Base-by-base conservation (phyloP, 805 yeast genomes). In the Wickerhamiella brachini region DNA sequence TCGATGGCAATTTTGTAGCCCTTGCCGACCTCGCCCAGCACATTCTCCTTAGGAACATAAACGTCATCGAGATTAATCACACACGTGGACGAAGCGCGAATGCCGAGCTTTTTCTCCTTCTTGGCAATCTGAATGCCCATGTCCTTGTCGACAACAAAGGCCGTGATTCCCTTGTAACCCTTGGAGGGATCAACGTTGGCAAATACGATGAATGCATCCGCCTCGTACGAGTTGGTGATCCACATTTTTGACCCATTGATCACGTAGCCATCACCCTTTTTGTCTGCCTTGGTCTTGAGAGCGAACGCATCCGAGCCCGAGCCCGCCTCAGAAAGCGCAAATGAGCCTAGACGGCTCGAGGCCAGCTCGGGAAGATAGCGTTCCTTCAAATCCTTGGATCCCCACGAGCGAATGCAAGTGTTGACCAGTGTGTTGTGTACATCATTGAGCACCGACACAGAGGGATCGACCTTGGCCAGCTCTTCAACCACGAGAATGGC, bases 221-320 rank as follows among this genome's bases (percentile, higher is more conserved):
- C 74, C 58, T 70, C 74, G 20, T 56, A 60, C 15, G 74, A 69
- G 61, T 70, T 70, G 39, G 74, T 68, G 60, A 70, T 70, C 74
- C 74, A 70, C 74, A 70, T 70, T 55, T 70, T 70, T 48, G 71
- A 63, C 43, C 74, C 74, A 45, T 64, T 62, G 34, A 70, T 50
- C 17, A 68, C 67, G 54, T 66, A 70, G 26, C 70, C 72, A 54
- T 67, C 74, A 37, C 60, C 64, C 53, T 65, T 65, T 45, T 64
- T 59, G 26, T 56, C 63, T 46, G 74, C 74, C 20, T 61, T 57
- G 15, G 72, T 59, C 54, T 66, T 65, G 49, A 70, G 59, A 18
- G 74, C 74, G 54, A 70, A 70, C 17, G 74, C 74, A 53, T 70
- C 74, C 10, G 71, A 67, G 17, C 74, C 74, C 0, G 72, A 63